Conservation (phyloP, 331 rosid genomes). For the Erythrophleum ivorense region DNA sequence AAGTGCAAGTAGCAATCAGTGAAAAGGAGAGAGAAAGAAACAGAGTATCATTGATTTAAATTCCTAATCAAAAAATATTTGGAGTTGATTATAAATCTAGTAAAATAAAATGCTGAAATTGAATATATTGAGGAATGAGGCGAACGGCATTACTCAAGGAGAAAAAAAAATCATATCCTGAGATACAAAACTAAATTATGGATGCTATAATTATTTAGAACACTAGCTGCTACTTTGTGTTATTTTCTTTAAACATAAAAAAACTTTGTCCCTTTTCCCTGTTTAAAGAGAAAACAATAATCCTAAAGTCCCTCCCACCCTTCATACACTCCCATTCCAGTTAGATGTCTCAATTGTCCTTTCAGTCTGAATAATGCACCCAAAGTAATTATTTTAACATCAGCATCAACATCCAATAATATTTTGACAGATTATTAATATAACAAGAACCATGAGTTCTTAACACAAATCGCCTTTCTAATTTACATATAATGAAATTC, state of each 20-base stretch:
- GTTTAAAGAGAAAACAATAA: constrained; percentile 24
- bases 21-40: neutral
- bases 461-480: constrained; percentile 13
- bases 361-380: neutral
- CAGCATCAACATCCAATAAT: constrained; percentile 18
- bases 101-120: neutral
- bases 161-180: neutral
- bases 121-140: neutral
- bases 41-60: neutral
- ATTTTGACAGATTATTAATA: constrained; percentile 4
- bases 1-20: neutral
- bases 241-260: constrained; percentile 18
- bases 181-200: neutral
- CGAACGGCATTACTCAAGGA: neutral
- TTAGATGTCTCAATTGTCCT: constrained; percentile 15
- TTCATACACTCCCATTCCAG: constrained; percentile 24
- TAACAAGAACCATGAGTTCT: constrained; percentile 10
- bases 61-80: neutral
- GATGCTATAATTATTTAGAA: constrained; percentile 21
- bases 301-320: constrained; percentile 17
- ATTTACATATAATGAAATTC: constrained; percentile 1
- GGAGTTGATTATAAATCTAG: neutral
- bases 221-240: constrained; percentile 21
- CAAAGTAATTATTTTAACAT: neutral
- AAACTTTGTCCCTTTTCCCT: constrained; percentile 17